These are phyloP conservation scores for Colletotrichum tanaceti DNA, from an alignment of 2,329 filamentous ascomycete species.

Conservation along the genomic window DNA sequence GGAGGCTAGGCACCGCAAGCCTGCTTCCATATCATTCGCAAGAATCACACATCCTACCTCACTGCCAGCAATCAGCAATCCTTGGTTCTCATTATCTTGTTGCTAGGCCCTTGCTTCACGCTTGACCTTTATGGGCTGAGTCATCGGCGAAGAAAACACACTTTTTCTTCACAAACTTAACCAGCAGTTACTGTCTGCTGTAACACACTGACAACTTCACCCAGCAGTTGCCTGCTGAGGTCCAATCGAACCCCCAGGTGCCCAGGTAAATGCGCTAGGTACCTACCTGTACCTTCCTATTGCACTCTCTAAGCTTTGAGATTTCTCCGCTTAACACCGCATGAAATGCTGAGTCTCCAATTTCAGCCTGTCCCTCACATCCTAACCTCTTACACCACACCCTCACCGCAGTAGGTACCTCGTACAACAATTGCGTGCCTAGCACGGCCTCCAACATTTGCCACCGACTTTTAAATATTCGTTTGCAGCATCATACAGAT, in stretches of 20 bases:
- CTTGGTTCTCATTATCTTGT: not conserved
- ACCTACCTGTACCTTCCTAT: too few relatives aligned
- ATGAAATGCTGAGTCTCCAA: too few relatives aligned
- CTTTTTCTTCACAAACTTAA: too few relatives aligned
- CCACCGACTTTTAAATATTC: not conserved
- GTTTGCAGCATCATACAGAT: not conserved
- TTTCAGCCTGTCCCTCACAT: not conserved
- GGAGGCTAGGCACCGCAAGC: too few relatives aligned
- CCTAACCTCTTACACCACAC: not conserved
- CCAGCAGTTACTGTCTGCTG: too few relatives aligned
- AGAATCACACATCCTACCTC: not conserved
- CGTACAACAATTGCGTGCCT: not conserved
- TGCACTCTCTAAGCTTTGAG: too few relatives aligned
- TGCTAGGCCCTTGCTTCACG: not conserved
- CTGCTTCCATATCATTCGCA: too few relatives aligned
- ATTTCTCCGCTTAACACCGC: too few relatives aligned
- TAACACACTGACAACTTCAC: too few relatives aligned
- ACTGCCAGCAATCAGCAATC: not conserved
- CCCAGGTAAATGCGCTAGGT: not conserved
- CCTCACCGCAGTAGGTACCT: not conserved
- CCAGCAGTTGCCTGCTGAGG: too few relatives aligned
- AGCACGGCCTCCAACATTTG: constrained; percentile 29
- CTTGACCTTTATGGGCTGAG: too few relatives aligned
- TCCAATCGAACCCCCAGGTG: not conserved
- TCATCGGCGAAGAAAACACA: too few relatives aligned